Evolutionary conservation across 441 rosid species (phyloP), one percentile per base, ranked within the genome.

Genomic region (Biscutella laevigata): DNA sequence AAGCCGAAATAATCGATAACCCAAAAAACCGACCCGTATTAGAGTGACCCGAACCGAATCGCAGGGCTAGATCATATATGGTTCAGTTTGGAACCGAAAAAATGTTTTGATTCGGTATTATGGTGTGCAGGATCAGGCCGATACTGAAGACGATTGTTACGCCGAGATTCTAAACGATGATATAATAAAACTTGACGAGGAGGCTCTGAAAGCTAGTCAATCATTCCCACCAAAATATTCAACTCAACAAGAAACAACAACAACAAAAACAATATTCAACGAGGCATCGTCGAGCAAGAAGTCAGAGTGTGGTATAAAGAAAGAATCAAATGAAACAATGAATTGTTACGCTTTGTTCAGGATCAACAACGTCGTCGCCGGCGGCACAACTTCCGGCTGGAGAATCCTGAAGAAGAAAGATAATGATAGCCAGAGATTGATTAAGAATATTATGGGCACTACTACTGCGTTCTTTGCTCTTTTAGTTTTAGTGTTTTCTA

Each of bases 81-180:
- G n/a, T n/a, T n/a, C n/a, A n/a, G n/a, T n/a, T n/a, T n/a, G n/a
- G n/a, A n/a, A n/a, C n/a, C n/a, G n/a, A n/a, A n/a, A n/a, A n/a
- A n/a, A n/a, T n/a, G n/a, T n/a, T n/a, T n/a, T n/a, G n/a, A n/a
- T n/a, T n/a, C n/a, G n/a, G n/a, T n/a, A n/a, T n/a, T n/a, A n/a
- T n/a, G n/a, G n/a, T n/a, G n/a, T n/a, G 12, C 4, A 66, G 71
- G 61, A 66, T n/a, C 71, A 32, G 6, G 34, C 16, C 1, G 57
- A 59, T 0, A 70, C 53, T 3, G 70, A 61, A 1, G 86, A 77
- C 13, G 88, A 86, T 49, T 76, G 69, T 29, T 86, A 63, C 22
- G 87, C 94, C 4, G 91, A 86, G 51, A 86, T 90, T 61, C 38
- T 86, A 22, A 84, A 89, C 5, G 91, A 89, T 32, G 97, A 89